Evolutionary conservation across 805 yeast species (phyloP), one percentile per base, ranked within the genome.

Genomic region (Isabelozyma heimii): DNA sequence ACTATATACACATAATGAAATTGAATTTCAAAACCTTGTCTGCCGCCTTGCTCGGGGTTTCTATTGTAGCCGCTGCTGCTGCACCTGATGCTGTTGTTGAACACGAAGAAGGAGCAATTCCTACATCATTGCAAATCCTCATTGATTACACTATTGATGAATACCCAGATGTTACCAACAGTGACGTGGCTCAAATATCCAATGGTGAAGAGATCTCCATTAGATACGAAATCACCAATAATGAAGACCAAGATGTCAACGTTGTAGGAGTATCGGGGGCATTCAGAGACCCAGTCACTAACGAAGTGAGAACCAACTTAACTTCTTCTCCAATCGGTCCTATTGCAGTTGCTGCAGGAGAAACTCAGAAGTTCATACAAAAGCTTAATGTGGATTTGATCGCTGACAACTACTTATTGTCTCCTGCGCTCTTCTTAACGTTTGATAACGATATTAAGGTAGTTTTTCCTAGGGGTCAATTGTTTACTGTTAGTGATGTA

Each of bases 181-280:
- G 71, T 16, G 80, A 72, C 26, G 69, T 79, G 20, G 71, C 79
- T 59, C 65, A 72, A 52, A 60, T 76, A 28, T 53, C 48, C 50
- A 78, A 79, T 54, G 85, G 85, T 30, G 85, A 86, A 37, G 69
- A 73, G 26, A 65, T 81, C 37, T 66, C 81, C 2, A 61, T 87
- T 47, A 66, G 65, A 16, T 85, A 83, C 63, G 66, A 73, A 7
- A 75, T 85, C 51, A 57, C 63, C 44, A 85, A 85, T 60, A 67
- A 75, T 37, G 87, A 84, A 54, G 79, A 77, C 6, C 75, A 74
- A 5, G 72, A 80, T 40, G 48, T 69, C 43, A 70, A 78, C 16
- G 66, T 88, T 47, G 79, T 83, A 43, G 94, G 90, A 50, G 81
- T 85, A 48, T 86, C 89, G 47, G 94, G 94, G 47, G 60, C 76